Percentiles rank a stretch among this genome's conserved stretches.
phyloP scores from a whole-genome alignment of 208 protist genomes.

The Herpetomonas tarakana region DNA sequence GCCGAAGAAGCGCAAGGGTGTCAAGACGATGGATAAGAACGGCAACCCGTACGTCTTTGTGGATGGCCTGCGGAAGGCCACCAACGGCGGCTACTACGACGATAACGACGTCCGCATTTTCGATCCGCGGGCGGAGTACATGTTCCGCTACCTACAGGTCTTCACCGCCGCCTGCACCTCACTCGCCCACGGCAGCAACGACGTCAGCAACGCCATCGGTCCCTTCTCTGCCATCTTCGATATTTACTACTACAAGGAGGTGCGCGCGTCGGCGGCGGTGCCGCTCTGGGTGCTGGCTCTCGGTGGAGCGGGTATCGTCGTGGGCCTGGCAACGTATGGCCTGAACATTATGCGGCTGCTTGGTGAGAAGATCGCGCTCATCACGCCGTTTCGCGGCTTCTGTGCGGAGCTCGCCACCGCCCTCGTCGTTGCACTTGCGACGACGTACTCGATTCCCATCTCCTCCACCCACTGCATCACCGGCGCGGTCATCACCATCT shows the following conservation, averaged over 20 bases:
- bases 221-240: slow-evolving; percentile 59
- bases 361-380: slow-evolving; percentile 35
- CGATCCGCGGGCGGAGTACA: slow-evolving; percentile 55
- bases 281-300: slow-evolving; percentile 56
- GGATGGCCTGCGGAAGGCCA: slow-evolving; percentile 2
- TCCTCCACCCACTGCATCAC: slow-evolving; percentile 88
- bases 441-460: slow-evolving; percentile 62
- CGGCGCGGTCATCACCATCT: slow-evolving; percentile 64
- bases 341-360: slow-evolving; percentile 48
- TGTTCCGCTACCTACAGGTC: slow-evolving; percentile 66
- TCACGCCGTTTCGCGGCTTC: slow-evolving; percentile 58
- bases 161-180: slow-evolving; percentile 64
- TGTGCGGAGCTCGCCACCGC: slow-evolving; percentile 57
- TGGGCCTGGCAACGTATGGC: slow-evolving; percentile 64
- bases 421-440: slow-evolving; percentile 64
- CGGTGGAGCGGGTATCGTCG: slow-evolving; percentile 59
- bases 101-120: slow-evolving; percentile 27
- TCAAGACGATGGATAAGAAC: neutral
- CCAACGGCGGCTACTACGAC: slow-evolving; percentile 12
- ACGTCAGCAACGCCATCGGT: slow-evolving; percentile 70
- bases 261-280: slow-evolving; percentile 19
- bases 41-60: neutral
- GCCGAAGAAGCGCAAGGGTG: neutral
- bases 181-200: slow-evolving; percentile 64
- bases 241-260: slow-evolving; percentile 39